Evolutionary conservation across 2,329 filamentous ascomycete species (phyloP), one percentile per base, ranked within the genome.

Genomic region (Verticillium alfalfae): DNA sequence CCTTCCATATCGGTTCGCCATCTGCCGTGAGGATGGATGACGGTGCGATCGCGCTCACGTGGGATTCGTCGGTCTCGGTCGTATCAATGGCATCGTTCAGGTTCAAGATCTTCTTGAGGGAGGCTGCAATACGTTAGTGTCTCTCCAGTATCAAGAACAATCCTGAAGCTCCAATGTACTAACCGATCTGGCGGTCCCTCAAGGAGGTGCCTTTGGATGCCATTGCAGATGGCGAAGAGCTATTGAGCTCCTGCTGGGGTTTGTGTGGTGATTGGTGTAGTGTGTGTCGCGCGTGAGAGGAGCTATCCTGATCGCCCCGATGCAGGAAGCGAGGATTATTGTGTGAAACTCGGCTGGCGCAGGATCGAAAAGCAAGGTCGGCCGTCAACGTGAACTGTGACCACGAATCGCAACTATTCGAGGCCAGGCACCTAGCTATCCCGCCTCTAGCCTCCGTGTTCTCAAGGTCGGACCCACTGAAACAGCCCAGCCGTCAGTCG

Each of bases 1-100:
- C 91, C 76, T 98, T 98, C 94, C 94, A 98, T 78, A 97, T 93
- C 1, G 94, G 93, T 70, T 96, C 92, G 65, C 93, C 93, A 69
- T 96, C 89, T 56, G 91, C 84, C 68, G 93, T 93, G 64, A 97
- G 80, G 60, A 97, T 90, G 16, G 92, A 89, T 41, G 88, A 84
- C 26, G 89, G 85, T 60, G 88, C 83, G 61, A 89, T 79, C 41
- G 64, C 60, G 58, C 87, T 88, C 61, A 84, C 80, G 56, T 84
- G 79, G 45, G 82, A 74, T 62, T 93, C 90, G 63, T 91, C 84
- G 58, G 84, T 79, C 61, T 85, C 81, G 67, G 84, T 83, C 62
- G 83, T 73, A 67, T 85, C 71, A 78, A 84, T 64, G 78, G 86
- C 83, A 71, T 95, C 89, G 77, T 99, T 99, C 67, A 99, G 82